Conservation (phyloP, 768 basidiomycete species). For the Agaricus subrufescens region DNA sequence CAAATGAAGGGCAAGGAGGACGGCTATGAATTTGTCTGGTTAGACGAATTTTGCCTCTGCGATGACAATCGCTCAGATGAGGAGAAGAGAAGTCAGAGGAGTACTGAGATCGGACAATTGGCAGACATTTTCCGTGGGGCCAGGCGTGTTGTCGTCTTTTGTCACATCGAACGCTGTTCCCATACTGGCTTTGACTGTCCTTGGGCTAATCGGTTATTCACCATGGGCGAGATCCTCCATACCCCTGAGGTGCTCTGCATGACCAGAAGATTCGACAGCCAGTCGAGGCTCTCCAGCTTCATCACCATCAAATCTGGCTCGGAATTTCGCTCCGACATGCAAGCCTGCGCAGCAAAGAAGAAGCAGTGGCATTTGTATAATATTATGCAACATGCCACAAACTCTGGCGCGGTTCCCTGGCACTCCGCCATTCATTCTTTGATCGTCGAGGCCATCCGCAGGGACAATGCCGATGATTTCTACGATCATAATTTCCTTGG, state of each 20-base stretch:
- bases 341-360: slow-evolving; percentile 4
- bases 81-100: not conserved
- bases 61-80: not conserved
- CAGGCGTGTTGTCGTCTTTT: slow-evolving; percentile 2
- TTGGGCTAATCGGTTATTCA: slow-evolving; percentile 7
- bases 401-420: slow-evolving; percentile 15
- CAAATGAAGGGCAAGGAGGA: not conserved
- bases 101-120: slow-evolving; percentile 1
- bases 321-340: slow-evolving; percentile 4
- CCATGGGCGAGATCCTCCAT: slow-evolving; percentile 5
- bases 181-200: slow-evolving; percentile 3
- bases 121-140: slow-evolving; percentile 9
- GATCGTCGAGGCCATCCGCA: slow-evolving; percentile 19
- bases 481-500: slow-evolving; percentile 16
- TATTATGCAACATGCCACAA: slow-evolving; percentile 17
- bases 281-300: not conserved
- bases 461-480: slow-evolving; percentile 14
- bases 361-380: slow-evolving; percentile 16
- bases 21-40: slow-evolving; percentile 6
- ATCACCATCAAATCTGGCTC: not conserved
- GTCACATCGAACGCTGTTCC: not conserved
- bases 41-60: slow-evolving; percentile 8
- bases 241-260: not conserved
- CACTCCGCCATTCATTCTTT: slow-evolving; percentile 19
- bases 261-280: not conserved